Base-by-base conservation (phyloP, 345 rosid genomes). In the Lumnitzera racemosa region DNA sequence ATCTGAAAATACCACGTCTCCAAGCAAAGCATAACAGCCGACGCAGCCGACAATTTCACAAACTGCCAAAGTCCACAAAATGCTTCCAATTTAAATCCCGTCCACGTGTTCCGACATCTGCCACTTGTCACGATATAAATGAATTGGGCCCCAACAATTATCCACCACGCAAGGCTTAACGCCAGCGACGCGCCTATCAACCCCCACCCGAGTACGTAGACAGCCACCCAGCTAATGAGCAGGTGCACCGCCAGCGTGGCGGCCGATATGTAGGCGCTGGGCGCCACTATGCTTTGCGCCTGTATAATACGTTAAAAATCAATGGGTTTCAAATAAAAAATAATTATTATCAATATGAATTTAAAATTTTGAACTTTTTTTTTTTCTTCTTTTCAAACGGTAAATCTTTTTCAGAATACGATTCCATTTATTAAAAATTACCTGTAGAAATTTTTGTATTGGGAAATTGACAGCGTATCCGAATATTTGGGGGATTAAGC, bases 1-100 rank as follows among this genome's bases (percentile, higher is more conserved):
- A 88, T 68, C 77, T 88, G 98, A 3, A 70, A 76, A 55, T 91
- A 91, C 98, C 98, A 91, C 10, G 85, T 84, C 66, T 91, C 98
- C 55, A 91, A 63, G 79, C 98, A 91, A 13, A 91, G 67, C 98
- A 91, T 89, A 47, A 91, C 90, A 0, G 96, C 96, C 0, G 98
- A 91, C 0, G 83, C 92, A 47, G 80, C 62, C 2, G 96, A 89
- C 3, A 91, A 60, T 62, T 79, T 83, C 5, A 88, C 64, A 54
- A 91, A 88, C n/a, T 75, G 84, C 85, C 86, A 78, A 13, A 88
- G 68, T 24, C 95, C 98, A 11, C 74, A 71, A 62, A 86, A 84
- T 13, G 98, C 87, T 61, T 68, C 75, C 57, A 65, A 59, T 15
- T 75, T 75, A 8, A 84, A 57, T 15, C 96, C 96, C 25, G 24